Evolutionary conservation across 1,139 yeast genomes (phyloP).

Genomic region (Yamadazyma conglobata): DNA sequence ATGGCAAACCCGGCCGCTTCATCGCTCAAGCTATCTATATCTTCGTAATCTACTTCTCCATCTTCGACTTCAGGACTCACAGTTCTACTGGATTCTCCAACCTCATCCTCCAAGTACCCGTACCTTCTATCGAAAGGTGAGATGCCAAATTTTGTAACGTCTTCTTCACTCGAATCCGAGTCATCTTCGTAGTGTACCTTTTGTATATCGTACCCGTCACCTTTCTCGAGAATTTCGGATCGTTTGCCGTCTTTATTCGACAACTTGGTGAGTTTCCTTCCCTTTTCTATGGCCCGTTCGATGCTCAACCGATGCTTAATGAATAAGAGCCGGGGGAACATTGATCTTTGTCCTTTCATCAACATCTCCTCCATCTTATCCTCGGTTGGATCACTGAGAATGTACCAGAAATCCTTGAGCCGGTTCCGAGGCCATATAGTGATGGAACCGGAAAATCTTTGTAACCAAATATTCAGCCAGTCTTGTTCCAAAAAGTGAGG

Average conservation of each 20-base stretch:
- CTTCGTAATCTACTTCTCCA: constrained; percentile 4
- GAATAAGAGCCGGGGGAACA: constrained; percentile 65
- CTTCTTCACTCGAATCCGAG: constrained; percentile 20
- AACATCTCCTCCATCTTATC: constrained; percentile 55
- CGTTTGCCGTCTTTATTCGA: constrained; percentile 4
- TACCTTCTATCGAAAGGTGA: constrained; percentile 12
- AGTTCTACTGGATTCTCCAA: constrained; percentile 11
- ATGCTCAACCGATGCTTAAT: constrained; percentile 60
- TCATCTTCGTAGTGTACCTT: constrained; percentile 10
- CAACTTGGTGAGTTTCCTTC: constrained; percentile 27
- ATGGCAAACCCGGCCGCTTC: too few relatives aligned
- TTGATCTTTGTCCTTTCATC: constrained; percentile 59
- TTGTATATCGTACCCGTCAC: constrained; percentile 14
- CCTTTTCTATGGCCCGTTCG: constrained; percentile 61
- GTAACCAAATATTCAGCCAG: constrained; percentile 77
- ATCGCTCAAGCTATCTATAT: too few relatives aligned
- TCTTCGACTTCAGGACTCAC: constrained; percentile 15
- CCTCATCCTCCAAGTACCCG: constrained; percentile 5
- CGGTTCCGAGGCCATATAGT: constrained; percentile 73
- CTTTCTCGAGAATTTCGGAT: constrained; percentile 8
- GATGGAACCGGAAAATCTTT: constrained; percentile 69
- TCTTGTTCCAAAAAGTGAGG: constrained; percentile 74
- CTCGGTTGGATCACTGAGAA: constrained; percentile 66
- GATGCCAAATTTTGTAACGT: constrained; percentile 6
- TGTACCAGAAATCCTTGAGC: constrained; percentile 58